These are phyloP conservation scores for Erythrophleum ivorense DNA, from an alignment of 331 rosid species.

Conservation along the genomic window DNA sequence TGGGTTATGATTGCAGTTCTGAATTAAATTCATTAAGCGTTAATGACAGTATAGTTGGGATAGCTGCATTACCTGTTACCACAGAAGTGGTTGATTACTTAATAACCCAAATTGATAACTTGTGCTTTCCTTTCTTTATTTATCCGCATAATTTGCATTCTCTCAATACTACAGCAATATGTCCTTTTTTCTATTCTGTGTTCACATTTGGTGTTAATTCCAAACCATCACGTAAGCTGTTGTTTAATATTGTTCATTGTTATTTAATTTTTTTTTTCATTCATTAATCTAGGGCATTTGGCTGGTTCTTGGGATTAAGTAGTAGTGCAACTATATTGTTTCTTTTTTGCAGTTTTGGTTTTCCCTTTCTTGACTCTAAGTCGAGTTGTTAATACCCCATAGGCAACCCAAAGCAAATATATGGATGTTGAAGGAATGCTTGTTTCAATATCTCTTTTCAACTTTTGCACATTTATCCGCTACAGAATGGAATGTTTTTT, in stretches of 20 bases:
- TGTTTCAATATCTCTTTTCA: constrained; percentile 22
- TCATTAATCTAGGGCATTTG: constrained; percentile 10
- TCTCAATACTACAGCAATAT: constrained; percentile 4
- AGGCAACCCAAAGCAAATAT: background rate
- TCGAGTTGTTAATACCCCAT: background rate
- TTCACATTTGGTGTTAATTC: constrained; percentile 3
- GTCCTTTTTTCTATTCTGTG: constrained; percentile 16
- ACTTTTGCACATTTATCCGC: constrained; percentile 10
- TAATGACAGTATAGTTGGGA: constrained; percentile 4
- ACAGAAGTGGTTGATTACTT: constrained; percentile 12
- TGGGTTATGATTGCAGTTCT: constrained; percentile 2
- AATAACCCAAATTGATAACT: constrained; percentile 20
- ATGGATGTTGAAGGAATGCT: constrained; percentile 20
- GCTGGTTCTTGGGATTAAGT: constrained; percentile 24
- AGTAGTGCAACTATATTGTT: constrained; percentile 17
- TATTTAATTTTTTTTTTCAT: background rate
- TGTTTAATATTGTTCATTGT: constrained; percentile 17
- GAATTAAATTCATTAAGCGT: constrained; percentile 17
- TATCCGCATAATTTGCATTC: constrained; percentile 20
- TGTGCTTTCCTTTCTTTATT: constrained; percentile 24
- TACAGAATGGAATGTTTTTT: constrained; percentile 4
- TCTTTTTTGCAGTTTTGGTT: constrained; percentile 19
- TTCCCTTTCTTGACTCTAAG: constrained; percentile 34
- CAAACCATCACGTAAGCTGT: constrained; percentile 23
- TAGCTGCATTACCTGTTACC: background rate